Evolutionary conservation across 2,329 filamentous ascomycete species (phyloP).

Genomic region (Cercospora sesami): DNA sequence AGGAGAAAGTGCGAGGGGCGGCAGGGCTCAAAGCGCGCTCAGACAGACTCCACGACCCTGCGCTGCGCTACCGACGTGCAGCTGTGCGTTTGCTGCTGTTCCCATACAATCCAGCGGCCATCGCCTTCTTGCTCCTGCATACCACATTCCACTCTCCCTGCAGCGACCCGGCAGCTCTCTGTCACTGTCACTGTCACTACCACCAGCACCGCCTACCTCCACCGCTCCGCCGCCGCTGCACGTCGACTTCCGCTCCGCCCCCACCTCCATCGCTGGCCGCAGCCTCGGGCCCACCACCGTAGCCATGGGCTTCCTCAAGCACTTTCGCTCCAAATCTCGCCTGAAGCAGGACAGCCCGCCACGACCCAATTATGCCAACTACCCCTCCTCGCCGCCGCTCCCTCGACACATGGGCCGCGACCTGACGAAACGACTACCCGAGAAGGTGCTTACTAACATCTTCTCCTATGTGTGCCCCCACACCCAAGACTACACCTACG

Average conservation of each 20-base stretch:
- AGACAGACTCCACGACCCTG: neutral
- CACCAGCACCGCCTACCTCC: neutral
- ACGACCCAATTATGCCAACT: constrained; percentile 28
- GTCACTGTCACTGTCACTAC: neutral
- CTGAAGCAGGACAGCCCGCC: constrained; percentile 43
- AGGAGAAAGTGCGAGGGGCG: neutral
- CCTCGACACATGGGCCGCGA: constrained; percentile 38
- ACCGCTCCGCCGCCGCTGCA: neutral
- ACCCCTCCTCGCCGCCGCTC: constrained; percentile 17
- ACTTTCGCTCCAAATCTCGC: constrained; percentile 48
- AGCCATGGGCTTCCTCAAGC: constrained; percentile 53
- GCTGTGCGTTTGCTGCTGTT: neutral
- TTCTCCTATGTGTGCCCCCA: constrained; percentile 85
- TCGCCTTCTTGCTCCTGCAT: neutral
- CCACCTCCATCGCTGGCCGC: neutral
- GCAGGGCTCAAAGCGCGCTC: neutral
- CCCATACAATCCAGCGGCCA: neutral
- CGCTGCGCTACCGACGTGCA: neutral
- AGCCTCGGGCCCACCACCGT: constrained; percentile 1
- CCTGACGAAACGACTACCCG: constrained; percentile 57
- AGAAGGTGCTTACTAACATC: constrained; percentile 71
- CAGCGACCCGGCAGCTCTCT: neutral
- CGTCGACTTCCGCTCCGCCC: constrained; percentile 9
- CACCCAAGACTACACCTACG: constrained; percentile 71
- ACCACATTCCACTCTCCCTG: neutral